Evolutionary conservation across 495 filamentous ascomycete species (phyloP), one percentile per base, ranked within the genome.

Genomic region (Podospora pseudocomata): DNA sequence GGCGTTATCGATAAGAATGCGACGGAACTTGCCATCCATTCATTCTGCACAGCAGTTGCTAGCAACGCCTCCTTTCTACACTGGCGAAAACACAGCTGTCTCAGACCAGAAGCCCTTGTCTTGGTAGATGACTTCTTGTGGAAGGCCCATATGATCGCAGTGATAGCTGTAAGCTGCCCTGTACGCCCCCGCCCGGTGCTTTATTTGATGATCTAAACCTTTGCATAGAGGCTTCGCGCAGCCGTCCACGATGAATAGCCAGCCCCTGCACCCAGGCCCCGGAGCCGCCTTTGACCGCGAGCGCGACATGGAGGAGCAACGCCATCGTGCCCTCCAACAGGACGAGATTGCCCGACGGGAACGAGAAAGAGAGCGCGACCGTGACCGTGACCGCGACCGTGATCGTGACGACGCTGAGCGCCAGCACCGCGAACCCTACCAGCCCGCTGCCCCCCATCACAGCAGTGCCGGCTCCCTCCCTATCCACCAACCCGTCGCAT

Each of bases 401-500:
- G 78, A 79, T 19, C 79, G 79, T 34, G 90, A 94, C 72, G 86
- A 88, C 60, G 85, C 86, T 65, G 89, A 93, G 75, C 88, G 88
- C 66, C 88, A 90, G 66, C 82, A 86, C 54, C 83, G 87, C 70
- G 87, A 91, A 55, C 86, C 89, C 49, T 85, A 86, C 65, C 84
- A 81, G 60, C 77, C 80, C 28, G 80, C 80, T 54, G 80, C 84
- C 58, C 87, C 91, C 16, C 91, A 93, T 68, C 92, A 96, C 75
- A 93, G 90, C 77, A 92, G 91, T 70, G 88, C 91, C 15, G 91
- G 89, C 44, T 90, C 92, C 0, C 89, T 97, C 62, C 91, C 91
- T 30, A 86, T 97, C 72, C 93, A 97, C 75, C 93, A 97, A 74
- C 93, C 93, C 2, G 91, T 96, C 61, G 93, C 93, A 57, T 92